Base-by-base conservation (phyloP, 2,329 filamentous ascomycete genomes). In the Penicillium hesseltinei region DNA sequence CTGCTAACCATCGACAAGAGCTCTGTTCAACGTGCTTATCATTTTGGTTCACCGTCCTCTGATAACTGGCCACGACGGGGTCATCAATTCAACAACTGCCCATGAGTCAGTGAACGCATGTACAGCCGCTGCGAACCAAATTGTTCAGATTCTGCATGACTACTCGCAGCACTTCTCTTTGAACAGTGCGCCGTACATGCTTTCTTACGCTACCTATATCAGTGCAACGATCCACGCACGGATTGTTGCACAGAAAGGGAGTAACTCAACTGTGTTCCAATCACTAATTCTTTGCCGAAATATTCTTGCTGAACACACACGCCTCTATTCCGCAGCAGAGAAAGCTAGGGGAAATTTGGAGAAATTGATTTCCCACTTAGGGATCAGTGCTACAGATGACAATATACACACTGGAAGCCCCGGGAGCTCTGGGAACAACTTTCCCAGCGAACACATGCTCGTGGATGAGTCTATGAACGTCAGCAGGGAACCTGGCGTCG, bases 201-300 rank as follows among this genome's bases (percentile, higher is more conserved):
- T 85, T 2, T 81, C 80, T 0, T 85, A 84, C 61, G 81, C 82
- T 0, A 82, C 80, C 0, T 85, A 84, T 54, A 81, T 83, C 4
- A 77, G 77, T 17, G 81, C 80, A 0, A 84, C 81, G 0, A 82
- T 84, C 11, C 79, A 82, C 53, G 78, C 76, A 0, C 78, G 81
- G 1, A 80, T 81, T 23, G 80, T 81, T 9, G 72, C 73, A 5
- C 67, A 68, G 29, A 64, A 59, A 38, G 59, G 58, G 10, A 61
- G 57, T 27, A 62, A 49, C 1, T 65, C 63, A 11, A 63, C 63
- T 65, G 76, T 45, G 49, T 73, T 66, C 23, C 62, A 63, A 33
- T 69, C 62, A 13, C 51, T 69, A 7, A 9, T 58, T 9, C 54
- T 65, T 17, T 69, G 66, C 35, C 58, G 57, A 11, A 59, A 55